Evolutionary conservation across 148 eudicot genomes (phyloP), one percentile per base, ranked within the genome.

Genomic region (Nyssa sinensis): DNA sequence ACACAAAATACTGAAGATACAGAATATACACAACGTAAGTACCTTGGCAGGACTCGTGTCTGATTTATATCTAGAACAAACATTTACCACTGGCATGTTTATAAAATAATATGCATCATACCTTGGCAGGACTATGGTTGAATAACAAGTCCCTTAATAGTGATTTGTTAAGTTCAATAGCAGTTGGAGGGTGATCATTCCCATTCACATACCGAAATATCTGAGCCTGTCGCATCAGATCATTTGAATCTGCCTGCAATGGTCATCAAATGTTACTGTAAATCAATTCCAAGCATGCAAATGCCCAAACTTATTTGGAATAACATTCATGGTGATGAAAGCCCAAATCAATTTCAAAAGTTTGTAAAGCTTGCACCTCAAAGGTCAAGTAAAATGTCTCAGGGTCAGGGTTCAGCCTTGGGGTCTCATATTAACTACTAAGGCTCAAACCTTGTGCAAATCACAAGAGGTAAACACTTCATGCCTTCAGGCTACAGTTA

Each of bases 91-190:
- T 9, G 27, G 61, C 64, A 23, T 39, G 59, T 29, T 30, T 16
- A 7, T 61, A 24, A 51, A 5, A 32, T 10, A 30, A 67, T 13
- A 60, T n/a, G n/a, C 23, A 39, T 44, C 7, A 24, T 83, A 94
- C 98, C 98, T 92, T 94, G 30, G 93, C 73, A 41, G 98, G 93
- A 80, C 98, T 88, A 77, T 92, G 97, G 86, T 90, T 94, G 81
- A 94, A 94, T 70, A 94, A 77, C 83, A 94, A 74, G 66, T 94
- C 97, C 76, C 71, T 92, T 62, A 94, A 63, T 55, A 88, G 81
- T 17, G 93, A 76, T 79, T 86, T 94, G 82, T 90, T 86, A 59
- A 92, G 84, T 81, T 88, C 92, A 82, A 94, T 87, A 29, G 98
- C 88, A 69, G 98, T 94, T 66, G 98, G 98, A 67, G 97, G 83